Evolutionary conservation across 2,329 filamentous ascomycete genomes (phyloP).

Genomic region (Gyromitra esculenta): DNA sequence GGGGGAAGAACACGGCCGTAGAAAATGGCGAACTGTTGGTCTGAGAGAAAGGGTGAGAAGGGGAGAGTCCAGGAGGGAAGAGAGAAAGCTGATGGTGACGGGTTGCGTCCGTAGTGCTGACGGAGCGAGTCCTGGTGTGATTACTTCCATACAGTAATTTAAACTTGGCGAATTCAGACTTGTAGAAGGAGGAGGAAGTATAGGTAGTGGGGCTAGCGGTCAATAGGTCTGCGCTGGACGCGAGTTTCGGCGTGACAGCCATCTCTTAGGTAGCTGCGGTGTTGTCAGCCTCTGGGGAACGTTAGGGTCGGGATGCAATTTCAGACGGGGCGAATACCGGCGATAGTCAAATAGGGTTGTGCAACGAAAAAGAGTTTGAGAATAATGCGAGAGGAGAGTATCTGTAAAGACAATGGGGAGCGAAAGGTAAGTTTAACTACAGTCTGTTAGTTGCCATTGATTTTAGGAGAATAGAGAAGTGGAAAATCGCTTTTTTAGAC

Average conservation of each 20-base stretch:
- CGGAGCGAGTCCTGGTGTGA: neutral
- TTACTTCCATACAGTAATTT: neutral
- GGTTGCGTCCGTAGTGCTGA: slow-evolving; percentile 56
- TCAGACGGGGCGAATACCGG: no score
- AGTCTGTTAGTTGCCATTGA: no score
- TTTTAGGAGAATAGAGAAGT: no score
- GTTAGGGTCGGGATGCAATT: no score
- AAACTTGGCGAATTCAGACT: neutral
- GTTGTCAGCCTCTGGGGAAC: no score
- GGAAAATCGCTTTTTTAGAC: no score
- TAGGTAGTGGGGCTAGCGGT: neutral
- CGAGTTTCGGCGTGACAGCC: neutral
- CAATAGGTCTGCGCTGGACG: neutral
- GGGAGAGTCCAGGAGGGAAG: neutral
- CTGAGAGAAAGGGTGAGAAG: neutral
- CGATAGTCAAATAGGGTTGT: no score
- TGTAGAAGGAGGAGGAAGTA: neutral
- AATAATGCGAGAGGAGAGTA: no score
- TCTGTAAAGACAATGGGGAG: no score
- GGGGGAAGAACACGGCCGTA: no score
- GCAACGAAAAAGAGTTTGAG: no score
- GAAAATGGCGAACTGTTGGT: neutral
- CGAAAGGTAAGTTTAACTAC: no score
- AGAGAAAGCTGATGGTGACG: neutral
- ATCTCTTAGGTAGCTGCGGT: neutral